Evolutionary conservation across 352 stramenopile species (phyloP).

Genomic region (Phytophthora idaei): DNA sequence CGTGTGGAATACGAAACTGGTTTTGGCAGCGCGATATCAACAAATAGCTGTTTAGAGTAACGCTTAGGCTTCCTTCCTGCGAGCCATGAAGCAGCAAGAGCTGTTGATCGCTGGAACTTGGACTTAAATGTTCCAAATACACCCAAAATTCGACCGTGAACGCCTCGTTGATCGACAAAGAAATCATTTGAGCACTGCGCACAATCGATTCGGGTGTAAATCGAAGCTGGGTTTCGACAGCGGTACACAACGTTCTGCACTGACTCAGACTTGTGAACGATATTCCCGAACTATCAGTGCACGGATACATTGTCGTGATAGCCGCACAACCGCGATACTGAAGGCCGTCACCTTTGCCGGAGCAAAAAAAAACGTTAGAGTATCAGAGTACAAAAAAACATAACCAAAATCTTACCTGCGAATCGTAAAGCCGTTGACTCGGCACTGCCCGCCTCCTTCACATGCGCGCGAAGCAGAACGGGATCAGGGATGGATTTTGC

Average conservation of each 20-base stretch:
- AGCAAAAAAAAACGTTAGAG: conserved; percentile 4
- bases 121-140: conserved; percentile 22
- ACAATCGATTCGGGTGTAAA: conserved; percentile 38
- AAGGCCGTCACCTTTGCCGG: conserved; percentile 36
- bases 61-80: conserved; percentile 18
- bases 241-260: conserved; percentile 34
- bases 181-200: conserved; percentile 34
- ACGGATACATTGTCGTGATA: conserved; percentile 35
- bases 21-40: conserved; percentile 40
- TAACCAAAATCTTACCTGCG: conserved; percentile 34
- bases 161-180: conserved; percentile 14
- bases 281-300: conserved; percentile 7
- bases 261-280: conserved; percentile 17
- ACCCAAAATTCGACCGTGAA: conserved; percentile 59
- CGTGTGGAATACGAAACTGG: conserved; percentile 40
- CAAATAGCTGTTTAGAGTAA: conserved; percentile 28
- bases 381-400: not conserved
- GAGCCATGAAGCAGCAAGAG: conserved; percentile 47
- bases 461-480: conserved; percentile 45
- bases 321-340: conserved; percentile 41
- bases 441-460: conserved; percentile 11
- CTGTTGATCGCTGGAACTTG: conserved; percentile 11
- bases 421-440: conserved; percentile 25
- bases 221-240: conserved; percentile 39
- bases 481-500: conserved; percentile 7